Evolutionary conservation across 129 eudicot species (phyloP), one percentile per base, ranked within the genome.

Genomic region (Logfia minima): DNA sequence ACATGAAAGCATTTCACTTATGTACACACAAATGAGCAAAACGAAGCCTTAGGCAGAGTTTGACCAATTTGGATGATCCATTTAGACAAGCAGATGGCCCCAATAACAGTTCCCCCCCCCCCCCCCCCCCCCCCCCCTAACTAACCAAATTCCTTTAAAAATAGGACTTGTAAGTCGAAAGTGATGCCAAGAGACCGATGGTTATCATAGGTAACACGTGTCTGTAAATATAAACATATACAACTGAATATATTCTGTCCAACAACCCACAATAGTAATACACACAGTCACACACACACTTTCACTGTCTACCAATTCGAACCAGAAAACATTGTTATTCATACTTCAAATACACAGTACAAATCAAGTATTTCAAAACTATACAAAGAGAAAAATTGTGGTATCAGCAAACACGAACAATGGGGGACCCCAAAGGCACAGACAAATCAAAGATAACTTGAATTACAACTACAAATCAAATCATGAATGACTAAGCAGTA

Each of bases 381-480:
- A 62, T 53, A 69, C 68, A 59, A 59, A 28, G 34, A 31, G 48
- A 4, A 29, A 56, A 60, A 59, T 13, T 13, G 4, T 21, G 16
- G 32, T 19, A 77, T 37, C 66, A 76, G 19, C 13, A 53, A 66
- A 51, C 41, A 24, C 39, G 18, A 16, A 56, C 21, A n/a, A 61
- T 5, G 39, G 56, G 32, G 56, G 3, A 21, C 70, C 19, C 13
- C 37, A 73, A 21, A 72, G 22, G 4, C 82, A 17, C 45, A 39
- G 23, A 23, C 21, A 41, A 28, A 17, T 22, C 52, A 10, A 51
- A 77, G 75, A 77, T 39, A 69, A 66, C 2, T 6, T n/a, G 56
- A 45, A 70, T 43, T 23, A 26, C 52, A 71, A 71, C 83, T 31
- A 32, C 72, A 70, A 71, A 45, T 8, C 41, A 32, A 48, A 66